Evolutionary conservation across 768 basidiomycete genomes (phyloP), one percentile per base, ranked within the genome.

Genomic region (Russula vinacea): DNA sequence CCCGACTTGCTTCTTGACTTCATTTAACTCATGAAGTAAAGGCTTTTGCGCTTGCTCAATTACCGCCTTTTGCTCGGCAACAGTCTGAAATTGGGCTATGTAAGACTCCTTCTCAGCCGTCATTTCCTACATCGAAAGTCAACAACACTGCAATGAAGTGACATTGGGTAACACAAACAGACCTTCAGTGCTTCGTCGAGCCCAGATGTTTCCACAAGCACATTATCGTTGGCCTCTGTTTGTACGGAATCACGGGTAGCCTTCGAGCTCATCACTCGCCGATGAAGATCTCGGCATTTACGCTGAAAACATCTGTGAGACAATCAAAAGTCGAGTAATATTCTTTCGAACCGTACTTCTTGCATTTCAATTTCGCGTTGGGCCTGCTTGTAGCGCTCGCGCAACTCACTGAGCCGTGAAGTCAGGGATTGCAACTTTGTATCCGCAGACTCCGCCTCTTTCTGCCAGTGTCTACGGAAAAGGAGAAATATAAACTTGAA

Each of bases 211-310:
- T 82, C 80, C 8, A 82, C 82, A 2, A 89, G 87, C 72, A 88
- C 76, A 14, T 89, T 87, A 22, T 89, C 87, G 62, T 87, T 88
- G 14, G 81, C 79, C 65, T 88, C 87, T 40, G 80, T 76, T 66
- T 86, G 82, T 19, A 89, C 71, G 24, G 74, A 74, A 35, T 71
- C 69, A 45, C 82, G 73, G 2, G 66, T 68, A 8, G 65, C 39
- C 71, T 78, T 84, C 35, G 72, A 53, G 9, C 53, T 42, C 37
- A 58, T 59, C 32, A 69, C 33, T 5, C 60, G 64, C 9, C 62
- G 52, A 26, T 57, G 45, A 4, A 67, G 53, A 24, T 50, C 32
- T 37, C 49, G 50, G 32, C 62, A 63, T 51, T 42, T 16, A 47
- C 58, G 29, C 72, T 72, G 35, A 14, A 60, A 33, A 19, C 22